Conservation (phyloP, 805 yeast species). For the Wickerhamomyces queroliae region DNA sequence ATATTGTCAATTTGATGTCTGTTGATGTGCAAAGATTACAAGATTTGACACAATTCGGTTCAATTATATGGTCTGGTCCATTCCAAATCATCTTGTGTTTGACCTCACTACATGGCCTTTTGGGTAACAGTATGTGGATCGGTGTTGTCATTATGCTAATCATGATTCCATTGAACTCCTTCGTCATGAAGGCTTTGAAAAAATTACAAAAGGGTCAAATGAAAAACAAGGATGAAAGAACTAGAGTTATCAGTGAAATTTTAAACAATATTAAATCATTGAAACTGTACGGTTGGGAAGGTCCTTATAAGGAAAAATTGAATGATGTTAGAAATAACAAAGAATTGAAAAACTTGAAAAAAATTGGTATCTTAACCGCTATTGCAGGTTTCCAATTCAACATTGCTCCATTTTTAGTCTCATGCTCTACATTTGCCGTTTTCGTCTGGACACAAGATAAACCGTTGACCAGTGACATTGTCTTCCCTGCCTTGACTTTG, state of each 20-base stretch:
- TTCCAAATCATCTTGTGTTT: conserved; percentile 79
- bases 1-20: conserved; percentile 90
- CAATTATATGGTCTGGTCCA: conserved; percentile 89
- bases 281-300: conserved; percentile 95
- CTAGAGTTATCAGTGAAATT: conserved; percentile 82
- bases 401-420: conserved; percentile 83
- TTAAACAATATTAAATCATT: conserved; percentile 87
- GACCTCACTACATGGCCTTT: conserved; percentile 58
- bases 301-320: conserved; percentile 69
- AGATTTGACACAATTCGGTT: conserved; percentile 72
- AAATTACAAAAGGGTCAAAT: conserved; percentile 77
- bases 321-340: conserved; percentile 81
- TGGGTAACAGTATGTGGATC: conserved; percentile 94
- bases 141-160: conserved; percentile 77
- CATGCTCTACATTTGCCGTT: conserved; percentile 82
- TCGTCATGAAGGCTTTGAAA: conserved; percentile 63
- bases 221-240: conserved; percentile 88
- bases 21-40: conserved; percentile 89
- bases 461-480: conserved; percentile 84
- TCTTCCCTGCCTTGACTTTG: conserved; percentile 83
- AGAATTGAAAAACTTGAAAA: conserved; percentile 71
- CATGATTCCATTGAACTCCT: conserved; percentile 76
- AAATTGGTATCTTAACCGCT: conserved; percentile 69
- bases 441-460: conserved; percentile 54
- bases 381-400: conserved; percentile 72